phyloP scores from a whole-genome alignment of 2,329 filamentous ascomycete genomes.

The Paecilomyces variotii region DNA sequence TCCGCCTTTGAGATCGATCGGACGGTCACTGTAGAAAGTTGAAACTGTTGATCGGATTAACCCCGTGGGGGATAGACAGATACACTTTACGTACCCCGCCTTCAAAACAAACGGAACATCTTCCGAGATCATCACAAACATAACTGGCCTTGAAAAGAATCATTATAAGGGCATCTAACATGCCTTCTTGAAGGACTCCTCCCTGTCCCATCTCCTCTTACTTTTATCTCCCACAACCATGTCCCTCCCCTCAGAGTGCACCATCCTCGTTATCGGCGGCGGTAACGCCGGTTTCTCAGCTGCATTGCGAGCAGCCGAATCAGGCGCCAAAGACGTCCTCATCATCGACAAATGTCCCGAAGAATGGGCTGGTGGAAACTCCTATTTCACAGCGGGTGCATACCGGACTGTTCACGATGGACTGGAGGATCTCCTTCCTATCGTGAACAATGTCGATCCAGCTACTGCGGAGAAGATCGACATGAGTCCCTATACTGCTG shows the following conservation, averaged over 20 bases:
- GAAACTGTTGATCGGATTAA: no score
- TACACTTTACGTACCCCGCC: no score
- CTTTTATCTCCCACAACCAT: not conserved
- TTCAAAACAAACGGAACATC: no score
- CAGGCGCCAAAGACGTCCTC: not conserved
- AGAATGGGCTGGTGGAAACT: constrained; percentile 55
- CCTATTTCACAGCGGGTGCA: constrained; percentile 58
- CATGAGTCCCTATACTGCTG: constrained; percentile 47
- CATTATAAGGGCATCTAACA: no score
- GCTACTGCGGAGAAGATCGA: constrained; percentile 47
- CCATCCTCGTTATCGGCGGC: not conserved
- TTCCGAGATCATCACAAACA: no score
- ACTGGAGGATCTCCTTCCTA: constrained; percentile 48
- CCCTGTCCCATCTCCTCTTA: not conserved
- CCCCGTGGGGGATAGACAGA: no score
- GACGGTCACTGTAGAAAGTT: no score
- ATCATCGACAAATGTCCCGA: constrained; percentile 51
- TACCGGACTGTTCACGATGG: constrained; percentile 52
- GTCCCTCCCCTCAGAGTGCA: not conserved
- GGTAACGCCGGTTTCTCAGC: not conserved
- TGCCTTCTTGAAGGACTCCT: not conserved
- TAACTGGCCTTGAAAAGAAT: no score
- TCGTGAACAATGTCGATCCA: constrained; percentile 52
- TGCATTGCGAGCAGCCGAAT: not conserved
- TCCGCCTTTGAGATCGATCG: no score